Percentiles rank a stretch among this genome's conserved stretches.
phyloP scores from a whole-genome alignment of 164 flowering plant species.

The Annona cherimola region DNA sequence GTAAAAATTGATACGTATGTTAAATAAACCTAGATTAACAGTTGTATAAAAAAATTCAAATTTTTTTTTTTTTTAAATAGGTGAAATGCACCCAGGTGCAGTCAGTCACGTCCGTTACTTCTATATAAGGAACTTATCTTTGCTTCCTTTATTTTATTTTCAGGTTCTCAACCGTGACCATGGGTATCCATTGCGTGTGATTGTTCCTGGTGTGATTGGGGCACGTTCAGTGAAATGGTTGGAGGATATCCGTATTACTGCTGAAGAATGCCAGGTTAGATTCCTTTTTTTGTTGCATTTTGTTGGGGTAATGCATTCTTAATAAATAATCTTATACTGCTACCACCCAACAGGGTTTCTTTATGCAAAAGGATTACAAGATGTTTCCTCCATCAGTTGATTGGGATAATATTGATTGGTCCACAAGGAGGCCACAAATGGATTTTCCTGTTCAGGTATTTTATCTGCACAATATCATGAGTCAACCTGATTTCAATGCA shows the following conservation, averaged over 20 bases:
- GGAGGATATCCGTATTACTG: constrained; percentile 67
- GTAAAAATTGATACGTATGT: no score
- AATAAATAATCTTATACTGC: not conserved
- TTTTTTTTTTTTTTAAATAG: no score
- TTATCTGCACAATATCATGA: not conserved
- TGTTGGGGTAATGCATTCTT: not conserved
- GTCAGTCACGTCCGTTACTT: no score
- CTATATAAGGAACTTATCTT: no score
- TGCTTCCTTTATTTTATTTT: not conserved
- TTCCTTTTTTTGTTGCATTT: not conserved
- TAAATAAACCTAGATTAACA: no score
- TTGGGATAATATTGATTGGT: constrained; percentile 95
- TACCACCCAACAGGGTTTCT: constrained; percentile 68
- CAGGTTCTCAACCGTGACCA: constrained; percentile 93
- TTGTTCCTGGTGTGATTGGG: constrained; percentile 97
- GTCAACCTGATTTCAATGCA: not conserved
- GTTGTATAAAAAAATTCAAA: no score
- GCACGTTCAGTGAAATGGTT: constrained; percentile 98
- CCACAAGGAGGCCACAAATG: constrained; percentile 82
- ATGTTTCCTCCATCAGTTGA: constrained; percentile 97
- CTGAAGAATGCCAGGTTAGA: constrained; percentile 86
- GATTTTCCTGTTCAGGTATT: constrained; percentile 97
- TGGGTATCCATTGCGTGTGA: constrained; percentile 82
- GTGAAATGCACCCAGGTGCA: no score
- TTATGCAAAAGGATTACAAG: constrained; percentile 98